Evolutionary conservation across 345 rosid genomes (phyloP).

Genomic region (Tarenaya hassleriana): DNA sequence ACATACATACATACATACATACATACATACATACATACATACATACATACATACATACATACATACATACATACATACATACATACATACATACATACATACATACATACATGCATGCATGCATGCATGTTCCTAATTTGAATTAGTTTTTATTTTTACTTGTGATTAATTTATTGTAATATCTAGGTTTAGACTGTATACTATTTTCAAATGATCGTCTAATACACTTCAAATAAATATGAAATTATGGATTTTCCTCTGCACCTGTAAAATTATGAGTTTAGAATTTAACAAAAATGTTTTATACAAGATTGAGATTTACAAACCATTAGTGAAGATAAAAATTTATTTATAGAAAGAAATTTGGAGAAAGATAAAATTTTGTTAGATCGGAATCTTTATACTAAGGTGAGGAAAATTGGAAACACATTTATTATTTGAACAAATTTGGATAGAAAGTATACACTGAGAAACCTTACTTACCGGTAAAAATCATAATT

Average conservation of each 20-base stretch:
- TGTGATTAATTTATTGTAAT: no score
- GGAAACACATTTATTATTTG: slow-evolving; percentile 26
- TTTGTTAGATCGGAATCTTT: slow-evolving; percentile 15
- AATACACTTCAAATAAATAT: no score
- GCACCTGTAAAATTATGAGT: no score
- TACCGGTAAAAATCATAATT: slow-evolving; percentile 3
- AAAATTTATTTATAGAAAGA: neutral
- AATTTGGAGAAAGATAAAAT: slow-evolving; percentile 9
- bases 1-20: neutral
- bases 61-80: slow-evolving; percentile 6
- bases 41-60: neutral
- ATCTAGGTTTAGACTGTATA: no score
- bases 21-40: slow-evolving; percentile 8
- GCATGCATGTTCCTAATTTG: no score
- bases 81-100: slow-evolving; percentile 3
- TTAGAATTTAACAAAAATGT: no score
- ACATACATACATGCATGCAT: neutral
- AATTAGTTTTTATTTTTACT: no score
- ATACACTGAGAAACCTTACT: neutral
- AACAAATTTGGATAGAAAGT: neutral
- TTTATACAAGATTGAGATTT: no score
- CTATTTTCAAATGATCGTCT: no score
- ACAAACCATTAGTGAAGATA: no score
- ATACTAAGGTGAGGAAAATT: slow-evolving; percentile 11
- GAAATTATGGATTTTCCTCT: no score